Evolutionary conservation across 352 stramenopile genomes (phyloP).

Genomic region (Pythium apleroticum): DNA sequence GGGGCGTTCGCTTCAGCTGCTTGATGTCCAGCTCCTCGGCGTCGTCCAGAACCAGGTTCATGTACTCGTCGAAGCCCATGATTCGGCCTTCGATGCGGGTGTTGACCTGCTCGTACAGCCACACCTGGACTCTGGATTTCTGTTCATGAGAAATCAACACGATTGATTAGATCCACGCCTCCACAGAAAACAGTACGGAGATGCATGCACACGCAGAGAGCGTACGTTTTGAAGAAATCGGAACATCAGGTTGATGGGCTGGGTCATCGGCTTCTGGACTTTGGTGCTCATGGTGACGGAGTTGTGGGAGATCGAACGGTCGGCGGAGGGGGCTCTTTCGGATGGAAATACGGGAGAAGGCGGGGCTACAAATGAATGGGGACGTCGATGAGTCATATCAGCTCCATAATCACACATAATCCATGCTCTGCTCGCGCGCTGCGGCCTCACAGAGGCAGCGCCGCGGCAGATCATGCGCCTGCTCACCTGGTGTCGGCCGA

Average conservation of each 20-base stretch:
- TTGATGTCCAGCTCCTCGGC: constrained; percentile 96
- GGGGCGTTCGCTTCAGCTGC: constrained; percentile 91
- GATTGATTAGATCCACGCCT: background rate
- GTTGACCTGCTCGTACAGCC: constrained; percentile 99
- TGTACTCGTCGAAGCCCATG: constrained; percentile 99
- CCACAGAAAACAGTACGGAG: background rate
- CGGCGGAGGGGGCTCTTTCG: background rate
- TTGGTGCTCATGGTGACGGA: constrained; percentile 83
- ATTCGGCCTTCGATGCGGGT: constrained; percentile 99
- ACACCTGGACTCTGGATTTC: constrained; percentile 98
- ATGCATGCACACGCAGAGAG: constrained; percentile 10
- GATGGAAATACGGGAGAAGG: background rate
- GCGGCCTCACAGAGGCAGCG: background rate
- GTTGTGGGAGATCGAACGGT: constrained; percentile 3
- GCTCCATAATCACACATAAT: background rate
- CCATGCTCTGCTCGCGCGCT: background rate
- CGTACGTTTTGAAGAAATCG: constrained; percentile 96
- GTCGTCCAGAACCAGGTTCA: constrained; percentile 99
- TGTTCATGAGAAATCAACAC: too few species aligned
- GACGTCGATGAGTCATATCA: background rate
- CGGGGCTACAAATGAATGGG: background rate
- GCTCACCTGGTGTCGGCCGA: constrained; percentile 16
- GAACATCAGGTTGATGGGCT: constrained; percentile 99
- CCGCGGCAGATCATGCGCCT: background rate
- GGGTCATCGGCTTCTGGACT: constrained; percentile 99